Conservation (phyloP, 139 green algal genomes). For the Chlamydomonas schloesseri region DNA sequence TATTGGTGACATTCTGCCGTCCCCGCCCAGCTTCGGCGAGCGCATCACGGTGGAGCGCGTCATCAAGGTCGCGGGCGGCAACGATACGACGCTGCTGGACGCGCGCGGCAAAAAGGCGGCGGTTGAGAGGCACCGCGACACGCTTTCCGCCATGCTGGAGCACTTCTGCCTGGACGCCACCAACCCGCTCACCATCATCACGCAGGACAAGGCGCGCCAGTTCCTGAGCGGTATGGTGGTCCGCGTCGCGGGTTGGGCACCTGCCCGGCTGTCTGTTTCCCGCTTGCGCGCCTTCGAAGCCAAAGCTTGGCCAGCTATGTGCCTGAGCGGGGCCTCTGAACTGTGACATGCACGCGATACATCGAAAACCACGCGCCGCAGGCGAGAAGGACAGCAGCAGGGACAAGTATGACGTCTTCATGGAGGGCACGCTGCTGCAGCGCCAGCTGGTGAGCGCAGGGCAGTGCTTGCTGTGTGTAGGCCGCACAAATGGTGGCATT, state of each 20-base stretch:
- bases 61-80: conserved; percentile 36
- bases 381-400: conserved; percentile 50
- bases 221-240: conserved; percentile 69
- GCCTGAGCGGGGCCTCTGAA: too few relatives aligned
- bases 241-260: too few relatives aligned
- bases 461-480: too few relatives aligned
- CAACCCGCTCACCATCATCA: conserved; percentile 71
- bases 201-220: conserved; percentile 70
- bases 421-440: conserved; percentile 76
- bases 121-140: not conserved
- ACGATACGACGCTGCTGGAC: conserved; percentile 26
- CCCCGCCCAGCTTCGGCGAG: conserved; percentile 63
- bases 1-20: too few relatives aligned
- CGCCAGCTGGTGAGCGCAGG: too few relatives aligned
- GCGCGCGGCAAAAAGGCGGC: not conserved
- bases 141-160: conserved; percentile 54
- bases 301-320: too few relatives aligned
- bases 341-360: too few relatives aligned
- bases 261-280: too few relatives aligned
- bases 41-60: conserved; percentile 77
- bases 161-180: conserved; percentile 56
- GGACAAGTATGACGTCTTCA: conserved; percentile 81
- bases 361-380: too few relatives aligned
- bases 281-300: too few relatives aligned
- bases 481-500: too few relatives aligned